These are phyloP conservation scores for Hibiscus mutabilis DNA, from an alignment of 345 rosid species.

Conservation along the genomic window DNA sequence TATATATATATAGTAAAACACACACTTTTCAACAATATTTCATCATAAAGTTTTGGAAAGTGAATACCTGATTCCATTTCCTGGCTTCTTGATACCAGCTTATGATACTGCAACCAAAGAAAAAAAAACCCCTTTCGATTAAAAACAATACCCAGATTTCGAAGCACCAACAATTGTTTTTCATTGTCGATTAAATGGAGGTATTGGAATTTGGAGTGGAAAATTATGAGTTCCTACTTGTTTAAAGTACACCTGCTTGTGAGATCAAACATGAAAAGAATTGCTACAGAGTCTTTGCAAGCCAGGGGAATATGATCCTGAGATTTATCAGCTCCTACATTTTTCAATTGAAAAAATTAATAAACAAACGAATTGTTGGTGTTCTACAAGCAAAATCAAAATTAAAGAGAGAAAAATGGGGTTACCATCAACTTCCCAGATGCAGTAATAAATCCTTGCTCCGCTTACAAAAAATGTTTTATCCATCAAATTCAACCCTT, in stretches of 20 bases:
- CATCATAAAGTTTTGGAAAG: neutral
- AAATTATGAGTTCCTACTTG: conserved; percentile 27
- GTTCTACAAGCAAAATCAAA: neutral
- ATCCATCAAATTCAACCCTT: conserved; percentile 59
- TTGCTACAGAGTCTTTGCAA: conserved; percentile 83
- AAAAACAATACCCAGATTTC: neutral
- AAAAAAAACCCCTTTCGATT: neutral
- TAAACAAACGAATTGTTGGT: neutral
- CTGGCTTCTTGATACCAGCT: conserved; percentile 79
- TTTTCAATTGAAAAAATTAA: neutral
- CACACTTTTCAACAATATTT: neutral
- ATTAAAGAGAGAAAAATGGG: neutral
- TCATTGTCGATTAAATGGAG: neutral
- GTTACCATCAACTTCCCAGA: conserved; percentile 82
- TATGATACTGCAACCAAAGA: conserved; percentile 45
- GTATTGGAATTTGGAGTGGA: neutral
- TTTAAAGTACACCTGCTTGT: conserved; percentile 79
- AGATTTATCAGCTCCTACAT: conserved; percentile 48
- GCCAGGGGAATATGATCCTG: conserved; percentile 50
- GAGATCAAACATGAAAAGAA: conserved; percentile 81
- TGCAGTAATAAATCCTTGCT: conserved; percentile 68
- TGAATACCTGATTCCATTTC: conserved; percentile 65
- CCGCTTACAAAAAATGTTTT: conserved; percentile 64
- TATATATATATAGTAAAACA: too few species aligned
- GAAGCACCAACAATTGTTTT: neutral